Evolutionary conservation across 371 early-diverging fungal species (phyloP).

Genomic region (Mortierella sp.): DNA sequence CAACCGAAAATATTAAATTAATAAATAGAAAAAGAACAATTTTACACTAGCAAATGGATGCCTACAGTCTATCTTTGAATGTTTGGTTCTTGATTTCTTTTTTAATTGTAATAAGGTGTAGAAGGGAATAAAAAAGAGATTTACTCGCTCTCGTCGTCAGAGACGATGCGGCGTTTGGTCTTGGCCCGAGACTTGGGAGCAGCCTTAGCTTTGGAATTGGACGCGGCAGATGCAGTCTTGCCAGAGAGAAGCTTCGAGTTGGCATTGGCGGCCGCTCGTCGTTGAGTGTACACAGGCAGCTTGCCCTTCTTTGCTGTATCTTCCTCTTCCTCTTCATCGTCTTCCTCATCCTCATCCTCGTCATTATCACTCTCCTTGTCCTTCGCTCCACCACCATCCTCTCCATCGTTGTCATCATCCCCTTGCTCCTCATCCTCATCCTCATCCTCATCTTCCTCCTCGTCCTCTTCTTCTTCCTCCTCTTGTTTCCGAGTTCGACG

Average conservation of each 20-base stretch:
- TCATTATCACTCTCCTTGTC: constrained; percentile 10
- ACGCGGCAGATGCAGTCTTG: constrained; percentile 28
- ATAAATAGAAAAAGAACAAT: too few relatives aligned
- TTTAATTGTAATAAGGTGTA: too few relatives aligned
- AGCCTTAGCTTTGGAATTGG: constrained; percentile 12
- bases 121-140: background rate
- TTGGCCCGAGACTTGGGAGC: constrained; percentile 9
- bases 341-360: constrained; percentile 8
- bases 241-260: constrained; percentile 41
- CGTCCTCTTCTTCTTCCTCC: constrained; percentile 29
- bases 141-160: constrained; percentile 23
- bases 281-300: constrained; percentile 39
- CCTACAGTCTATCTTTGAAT: too few relatives aligned
- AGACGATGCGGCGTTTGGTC: constrained; percentile 17
- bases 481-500: constrained; percentile 19
- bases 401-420: constrained; percentile 4
- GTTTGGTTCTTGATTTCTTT: too few relatives aligned
- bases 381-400: background rate
- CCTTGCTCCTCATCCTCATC: constrained; percentile 18
- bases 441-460: constrained; percentile 12
- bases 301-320: constrained; percentile 33
- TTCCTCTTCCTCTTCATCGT: constrained; percentile 32
- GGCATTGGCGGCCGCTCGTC: constrained; percentile 48
- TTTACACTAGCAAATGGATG: too few relatives aligned
- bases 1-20: too few relatives aligned